These are phyloP conservation scores for Prillingera fragicola DNA, from an alignment of 1,284 basidiomycete species.

Conservation along the genomic window DNA sequence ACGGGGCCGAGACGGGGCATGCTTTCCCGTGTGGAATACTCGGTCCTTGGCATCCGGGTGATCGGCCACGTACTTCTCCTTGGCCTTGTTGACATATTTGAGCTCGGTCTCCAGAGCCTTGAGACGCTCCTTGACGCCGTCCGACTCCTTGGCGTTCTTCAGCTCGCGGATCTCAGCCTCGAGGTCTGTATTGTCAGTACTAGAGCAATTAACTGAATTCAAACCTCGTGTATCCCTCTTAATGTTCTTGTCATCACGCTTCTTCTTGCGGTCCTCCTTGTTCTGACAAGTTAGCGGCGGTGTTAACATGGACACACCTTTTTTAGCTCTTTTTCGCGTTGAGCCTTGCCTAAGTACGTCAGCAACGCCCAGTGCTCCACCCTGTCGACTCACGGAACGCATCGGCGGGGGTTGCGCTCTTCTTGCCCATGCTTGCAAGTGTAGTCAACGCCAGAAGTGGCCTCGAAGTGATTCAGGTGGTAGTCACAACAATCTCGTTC, in stretches of 20 bases:
- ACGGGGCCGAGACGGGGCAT: constrained; percentile 41
- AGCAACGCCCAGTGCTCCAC: not conserved
- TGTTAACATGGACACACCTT: constrained; percentile 57
- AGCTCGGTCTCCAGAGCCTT: constrained; percentile 67
- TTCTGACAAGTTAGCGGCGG: constrained; percentile 56
- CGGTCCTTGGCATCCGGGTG: constrained; percentile 81
- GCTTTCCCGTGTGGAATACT: constrained; percentile 55
- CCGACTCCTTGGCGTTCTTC: constrained; percentile 27
- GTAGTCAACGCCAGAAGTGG: not conserved
- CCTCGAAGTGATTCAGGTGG: no score
- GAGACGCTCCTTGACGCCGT: constrained; percentile 37
- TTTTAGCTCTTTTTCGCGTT: constrained; percentile 81
- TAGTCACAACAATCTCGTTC: no score
- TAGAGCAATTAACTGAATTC: not conserved
- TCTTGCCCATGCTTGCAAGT: constrained; percentile 10
- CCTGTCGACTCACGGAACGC: constrained; percentile 57
- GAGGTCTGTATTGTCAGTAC: constrained; percentile 28
- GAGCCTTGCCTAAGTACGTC: constrained; percentile 64
- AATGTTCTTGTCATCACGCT: constrained; percentile 71
- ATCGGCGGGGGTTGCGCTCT: constrained; percentile 76
- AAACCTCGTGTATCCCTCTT: constrained; percentile 79
- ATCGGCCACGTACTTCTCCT: constrained; percentile 80
- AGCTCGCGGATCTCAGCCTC: constrained; percentile 42
- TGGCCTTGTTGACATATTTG: constrained; percentile 70
- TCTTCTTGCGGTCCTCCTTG: constrained; percentile 69